Evolutionary conservation across 345 rosid species (phyloP).

Genomic region (Eucalyptus pauciflora): DNA sequence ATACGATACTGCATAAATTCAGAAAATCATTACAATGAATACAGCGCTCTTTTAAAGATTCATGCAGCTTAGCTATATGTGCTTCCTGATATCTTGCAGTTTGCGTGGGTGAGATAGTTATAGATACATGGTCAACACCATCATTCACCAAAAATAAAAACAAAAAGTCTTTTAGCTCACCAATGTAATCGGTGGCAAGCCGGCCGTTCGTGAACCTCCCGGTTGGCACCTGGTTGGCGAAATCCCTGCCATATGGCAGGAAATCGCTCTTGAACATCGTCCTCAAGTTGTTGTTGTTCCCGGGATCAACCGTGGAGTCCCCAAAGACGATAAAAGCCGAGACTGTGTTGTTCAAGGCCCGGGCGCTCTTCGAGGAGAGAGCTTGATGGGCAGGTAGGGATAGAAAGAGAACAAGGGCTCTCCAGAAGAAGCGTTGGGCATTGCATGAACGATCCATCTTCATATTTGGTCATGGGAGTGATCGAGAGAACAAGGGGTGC

Average conservation of each 20-base stretch:
- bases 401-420: neutral
- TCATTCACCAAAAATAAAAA: neutral
- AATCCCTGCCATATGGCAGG: conserved; percentile 70
- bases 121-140: neutral
- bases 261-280: conserved; percentile 51
- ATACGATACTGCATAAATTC: conserved; percentile 38
- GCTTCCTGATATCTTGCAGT: neutral
- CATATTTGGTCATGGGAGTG: neutral
- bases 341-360: conserved; percentile 16
- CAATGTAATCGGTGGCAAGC: conserved; percentile 53
- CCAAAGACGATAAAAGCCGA: conserved; percentile 61
- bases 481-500: neutral
- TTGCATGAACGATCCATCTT: neutral
- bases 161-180: conserved; percentile 6
- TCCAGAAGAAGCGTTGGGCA: neutral
- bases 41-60: neutral
- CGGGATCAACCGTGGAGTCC: conserved; percentile 89
- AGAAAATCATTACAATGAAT: neutral
- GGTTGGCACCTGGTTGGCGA: conserved; percentile 33
- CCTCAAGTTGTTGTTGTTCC: conserved; percentile 55
- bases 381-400: neutral
- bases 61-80: neutral
- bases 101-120: neutral
- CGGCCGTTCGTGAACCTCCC: conserved; percentile 83
- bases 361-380: neutral